phyloP scores from a whole-genome alignment of 257 asterid genomes.

The Solanum dulcamara region DNA sequence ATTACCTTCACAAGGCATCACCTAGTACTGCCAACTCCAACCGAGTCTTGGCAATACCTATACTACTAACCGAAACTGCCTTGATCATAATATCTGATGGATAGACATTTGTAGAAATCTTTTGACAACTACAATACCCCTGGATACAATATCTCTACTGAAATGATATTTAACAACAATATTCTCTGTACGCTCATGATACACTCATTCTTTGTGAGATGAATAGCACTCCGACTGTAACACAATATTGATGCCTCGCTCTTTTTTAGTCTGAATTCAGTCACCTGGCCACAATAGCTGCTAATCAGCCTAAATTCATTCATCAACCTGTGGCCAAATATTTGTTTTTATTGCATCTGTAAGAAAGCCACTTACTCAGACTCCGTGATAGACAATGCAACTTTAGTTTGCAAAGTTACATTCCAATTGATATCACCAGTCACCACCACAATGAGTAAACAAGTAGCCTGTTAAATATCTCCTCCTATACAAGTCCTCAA shows the following conservation, averaged over 20 bases:
- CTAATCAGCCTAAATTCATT: not conserved
- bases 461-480: not conserved
- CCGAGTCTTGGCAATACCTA: not conserved
- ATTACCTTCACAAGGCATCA: not conserved
- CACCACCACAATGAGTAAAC: not conserved
- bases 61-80: not conserved
- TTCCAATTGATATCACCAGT: not conserved
- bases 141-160: not conserved
- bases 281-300: not conserved
- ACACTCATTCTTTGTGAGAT: not conserved
- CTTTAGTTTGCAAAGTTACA: not conserved
- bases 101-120: not conserved
- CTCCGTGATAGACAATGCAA: not conserved
- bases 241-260: not conserved
- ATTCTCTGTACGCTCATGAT: not conserved
- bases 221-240: not conserved
- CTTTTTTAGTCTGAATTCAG: not conserved
- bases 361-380: not conserved
- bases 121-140: not conserved
- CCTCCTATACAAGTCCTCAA: not conserved
- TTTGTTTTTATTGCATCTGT: not conserved
- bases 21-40: not conserved
- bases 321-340: not conserved
- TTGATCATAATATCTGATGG: not conserved
- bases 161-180: not conserved